Evolutionary conservation across 1,284 basidiomycete genomes (phyloP), one percentile per base, ranked within the genome.

Genomic region (Veloboletus limbatus): DNA sequence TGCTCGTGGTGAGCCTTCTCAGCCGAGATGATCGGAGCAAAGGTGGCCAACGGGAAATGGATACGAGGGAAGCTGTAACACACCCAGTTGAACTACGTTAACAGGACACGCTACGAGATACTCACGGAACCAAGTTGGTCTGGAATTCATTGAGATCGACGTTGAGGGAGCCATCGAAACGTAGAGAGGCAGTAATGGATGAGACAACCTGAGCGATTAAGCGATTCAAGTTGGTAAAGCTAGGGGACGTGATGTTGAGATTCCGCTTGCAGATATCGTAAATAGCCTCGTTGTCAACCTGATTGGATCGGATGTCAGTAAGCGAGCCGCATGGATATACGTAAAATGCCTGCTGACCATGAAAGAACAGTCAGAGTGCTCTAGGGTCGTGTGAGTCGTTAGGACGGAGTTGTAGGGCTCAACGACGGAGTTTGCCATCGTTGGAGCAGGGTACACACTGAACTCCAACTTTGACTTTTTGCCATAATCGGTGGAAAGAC

Each of bases 381-480:
- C 96, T 45, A 99, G 86, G 32, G 96, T 99, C 43, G 96, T 98
- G 76, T 99, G 96, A 37, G 96, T 99, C 53, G 96, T 99, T 65
- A 99, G 75, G 53, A 99, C 93, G 38, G 95, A 95, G 81, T 99
- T 99, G 81, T 99, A 99, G 8, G 97, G 96, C 76, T 99, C 97
- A 40, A 99, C 96, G 53, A 99, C 93, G 9, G 95, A 98, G 73
- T 90, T 97, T 48, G 92, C 91, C 75, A 97, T 88, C 56, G 88
- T 89, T 37, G 93, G 92, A 20, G 94, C 90, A 44, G 96, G 96
- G 76, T 98, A 98, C 47, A 99, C 94, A 56, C 91, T 89, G 78
- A 99, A 99, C 73, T 99, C 96, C 61, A 99, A 83, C 81, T 99
- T 99, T 55, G 93, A 94, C 78, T 99, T 99, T 78, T 99, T 99